Conservation (phyloP, 805 yeast genomes). For the Hanseniaspora lachancei region DNA sequence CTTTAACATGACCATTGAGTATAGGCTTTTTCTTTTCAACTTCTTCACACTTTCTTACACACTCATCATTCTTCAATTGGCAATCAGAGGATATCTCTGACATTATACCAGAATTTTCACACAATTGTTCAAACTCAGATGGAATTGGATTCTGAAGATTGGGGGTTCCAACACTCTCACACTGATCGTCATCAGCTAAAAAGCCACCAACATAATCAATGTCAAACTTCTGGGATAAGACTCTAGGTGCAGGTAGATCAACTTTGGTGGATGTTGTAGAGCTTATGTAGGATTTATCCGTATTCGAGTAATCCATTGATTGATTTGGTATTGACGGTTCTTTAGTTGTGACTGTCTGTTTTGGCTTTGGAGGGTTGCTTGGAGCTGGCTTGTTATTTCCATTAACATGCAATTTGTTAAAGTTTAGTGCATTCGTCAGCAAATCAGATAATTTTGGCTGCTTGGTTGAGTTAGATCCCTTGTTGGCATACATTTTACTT, state of each 20-base stretch:
- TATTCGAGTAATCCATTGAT: neutral
- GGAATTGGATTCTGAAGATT: neutral
- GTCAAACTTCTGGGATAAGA: slow-evolving; percentile 3
- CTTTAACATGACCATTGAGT: neutral
- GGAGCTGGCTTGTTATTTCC: neutral
- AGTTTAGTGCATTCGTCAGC: neutral
- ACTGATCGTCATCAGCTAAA: neutral
- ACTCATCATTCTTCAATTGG: neutral
- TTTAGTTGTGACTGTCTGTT: neutral
- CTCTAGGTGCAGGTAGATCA: neutral
- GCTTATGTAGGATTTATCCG: neutral
- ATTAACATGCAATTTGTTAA: neutral
- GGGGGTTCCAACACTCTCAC: neutral
- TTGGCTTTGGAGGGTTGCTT: neutral
- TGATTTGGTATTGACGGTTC: neutral
- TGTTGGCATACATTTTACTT: neutral
- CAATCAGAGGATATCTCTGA: slow-evolving; percentile 2
- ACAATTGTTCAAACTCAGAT: slow-evolving; percentile 6
- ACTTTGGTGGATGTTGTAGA: slow-evolving; percentile 10
- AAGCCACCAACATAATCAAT: slow-evolving; percentile 8
- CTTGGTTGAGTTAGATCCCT: neutral
- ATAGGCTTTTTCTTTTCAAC: neutral
- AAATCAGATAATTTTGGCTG: slow-evolving; percentile 9
- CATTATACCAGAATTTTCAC: slow-evolving; percentile 9
- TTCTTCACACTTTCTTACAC: neutral